Percentiles rank a stretch among this genome's conserved stretches.
Conservation (phyloP, 495 filamentous ascomycete genomes). For the Geoglossum glabrum region DNA sequence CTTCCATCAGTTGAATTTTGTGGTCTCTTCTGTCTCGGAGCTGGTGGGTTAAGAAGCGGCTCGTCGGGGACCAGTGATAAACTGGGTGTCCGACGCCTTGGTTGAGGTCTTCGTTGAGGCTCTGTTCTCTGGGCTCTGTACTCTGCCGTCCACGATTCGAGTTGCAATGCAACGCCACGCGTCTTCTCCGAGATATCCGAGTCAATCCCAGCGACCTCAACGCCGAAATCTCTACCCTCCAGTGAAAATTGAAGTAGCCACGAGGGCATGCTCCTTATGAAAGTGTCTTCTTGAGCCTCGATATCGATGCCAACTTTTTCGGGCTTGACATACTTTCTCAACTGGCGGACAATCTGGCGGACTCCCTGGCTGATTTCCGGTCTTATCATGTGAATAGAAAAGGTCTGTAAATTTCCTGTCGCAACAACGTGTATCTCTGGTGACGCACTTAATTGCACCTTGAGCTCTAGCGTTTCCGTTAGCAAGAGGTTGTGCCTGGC, state of each 20-base stretch:
- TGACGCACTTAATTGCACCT: constrained; percentile 61
- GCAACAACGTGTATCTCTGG: constrained; percentile 70
- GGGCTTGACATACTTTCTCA: constrained; percentile 41
- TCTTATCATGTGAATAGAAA: constrained; percentile 74
- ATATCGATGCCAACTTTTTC: constrained; percentile 36
- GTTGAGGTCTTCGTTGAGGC: constrained; percentile 23
- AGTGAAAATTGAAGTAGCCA: constrained; percentile 76
- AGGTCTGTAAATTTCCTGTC: constrained; percentile 63
- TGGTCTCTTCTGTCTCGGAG: constrained; percentile 28
- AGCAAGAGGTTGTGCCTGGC: constrained; percentile 67
- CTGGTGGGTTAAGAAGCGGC: constrained; percentile 38
- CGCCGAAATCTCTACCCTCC: constrained; percentile 68
- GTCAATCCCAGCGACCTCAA: constrained; percentile 83
- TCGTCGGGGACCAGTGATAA: background rate
- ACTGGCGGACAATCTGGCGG: constrained; percentile 70
- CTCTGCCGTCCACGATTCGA: constrained; percentile 80
- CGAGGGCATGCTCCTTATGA: constrained; percentile 54
- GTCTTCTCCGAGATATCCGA: constrained; percentile 54
- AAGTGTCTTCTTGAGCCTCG: constrained; percentile 34
- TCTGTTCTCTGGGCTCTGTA: constrained; percentile 69
- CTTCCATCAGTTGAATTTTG: constrained; percentile 59
- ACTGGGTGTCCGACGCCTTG: constrained; percentile 24
- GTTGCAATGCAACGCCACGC: constrained; percentile 62
- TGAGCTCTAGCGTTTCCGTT: constrained; percentile 71
- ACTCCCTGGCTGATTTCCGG: constrained; percentile 83